Evolutionary conservation across 805 yeast species (phyloP).

Genomic region (Blastobotrys muscicola): DNA sequence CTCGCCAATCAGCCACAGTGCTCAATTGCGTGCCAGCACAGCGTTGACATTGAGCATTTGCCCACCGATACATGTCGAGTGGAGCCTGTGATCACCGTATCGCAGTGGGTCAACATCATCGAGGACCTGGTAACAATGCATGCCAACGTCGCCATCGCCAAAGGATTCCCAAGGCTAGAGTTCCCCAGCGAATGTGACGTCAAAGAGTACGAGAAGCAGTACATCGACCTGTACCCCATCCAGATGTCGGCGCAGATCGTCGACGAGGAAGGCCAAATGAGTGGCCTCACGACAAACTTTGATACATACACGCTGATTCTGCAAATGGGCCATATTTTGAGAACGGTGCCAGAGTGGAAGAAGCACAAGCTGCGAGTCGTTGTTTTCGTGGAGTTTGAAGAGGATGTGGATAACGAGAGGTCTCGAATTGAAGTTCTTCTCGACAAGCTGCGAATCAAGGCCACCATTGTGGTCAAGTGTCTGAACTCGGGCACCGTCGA

Average conservation of each 20-base stretch:
- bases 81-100: slow-evolving; percentile 58
- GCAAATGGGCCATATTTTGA: slow-evolving; percentile 86
- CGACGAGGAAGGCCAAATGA: slow-evolving; percentile 45
- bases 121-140: slow-evolving; percentile 86
- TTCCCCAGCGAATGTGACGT: slow-evolving; percentile 39
- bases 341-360: slow-evolving; percentile 92
- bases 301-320: slow-evolving; percentile 92
- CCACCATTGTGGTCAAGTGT: slow-evolving; percentile 67
- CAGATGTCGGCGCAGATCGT: slow-evolving; percentile 86
- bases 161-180: slow-evolving; percentile 61
- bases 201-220: slow-evolving; percentile 26
- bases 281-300: slow-evolving; percentile 71
- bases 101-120: slow-evolving; percentile 84
- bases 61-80: slow-evolving; percentile 76
- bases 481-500: slow-evolving; percentile 45
- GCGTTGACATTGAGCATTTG: slow-evolving; percentile 34
- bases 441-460: slow-evolving; percentile 73
- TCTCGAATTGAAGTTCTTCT: slow-evolving; percentile 53
- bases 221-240: slow-evolving; percentile 88
- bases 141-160: slow-evolving; percentile 89
- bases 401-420: slow-evolving; percentile 64
- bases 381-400: slow-evolving; percentile 73
- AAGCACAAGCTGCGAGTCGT: slow-evolving; percentile 70
- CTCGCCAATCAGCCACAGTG: not conserved
- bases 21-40: not conserved